Conservation (phyloP, 805 yeast species). For the Torulaspora franciscae region DNA sequence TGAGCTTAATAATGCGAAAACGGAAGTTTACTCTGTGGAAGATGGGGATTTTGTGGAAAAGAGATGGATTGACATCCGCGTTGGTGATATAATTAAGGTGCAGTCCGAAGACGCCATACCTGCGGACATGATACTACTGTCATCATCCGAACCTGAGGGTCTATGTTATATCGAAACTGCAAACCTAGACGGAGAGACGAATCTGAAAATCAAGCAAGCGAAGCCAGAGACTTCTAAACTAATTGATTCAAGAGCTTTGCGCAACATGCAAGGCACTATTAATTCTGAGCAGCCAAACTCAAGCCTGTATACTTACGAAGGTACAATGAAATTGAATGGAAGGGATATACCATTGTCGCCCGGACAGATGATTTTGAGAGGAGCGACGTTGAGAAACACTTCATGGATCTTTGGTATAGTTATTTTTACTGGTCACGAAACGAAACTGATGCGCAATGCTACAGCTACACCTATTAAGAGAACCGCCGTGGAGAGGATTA, state of each 20-base stretch:
- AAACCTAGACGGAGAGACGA: constrained; percentile 96
- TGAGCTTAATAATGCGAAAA: constrained; percentile 77
- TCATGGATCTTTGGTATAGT: constrained; percentile 93
- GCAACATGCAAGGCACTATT: constrained; percentile 52
- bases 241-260: constrained; percentile 59
- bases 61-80: constrained; percentile 82
- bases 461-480: constrained; percentile 97
- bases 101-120: constrained; percentile 88
- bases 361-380: constrained; percentile 86
- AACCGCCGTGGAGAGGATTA: constrained; percentile 94
- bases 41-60: constrained; percentile 59
- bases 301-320: constrained; percentile 91
- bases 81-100: constrained; percentile 86
- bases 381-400: constrained; percentile 92
- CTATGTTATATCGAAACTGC: constrained; percentile 97
- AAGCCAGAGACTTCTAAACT: constrained; percentile 67
- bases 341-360: constrained; percentile 71
- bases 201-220: constrained; percentile 90
- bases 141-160: constrained; percentile 98
- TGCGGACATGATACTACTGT: constrained; percentile 78
- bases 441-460: constrained; percentile 96
- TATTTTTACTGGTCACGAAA: constrained; percentile 96
- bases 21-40: constrained; percentile 55
- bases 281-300: constrained; percentile 91
- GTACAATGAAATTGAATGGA: constrained; percentile 58